Evolutionary conservation across 257 asterid genomes (phyloP).

Genomic region (Salvia rosmarinus): DNA sequence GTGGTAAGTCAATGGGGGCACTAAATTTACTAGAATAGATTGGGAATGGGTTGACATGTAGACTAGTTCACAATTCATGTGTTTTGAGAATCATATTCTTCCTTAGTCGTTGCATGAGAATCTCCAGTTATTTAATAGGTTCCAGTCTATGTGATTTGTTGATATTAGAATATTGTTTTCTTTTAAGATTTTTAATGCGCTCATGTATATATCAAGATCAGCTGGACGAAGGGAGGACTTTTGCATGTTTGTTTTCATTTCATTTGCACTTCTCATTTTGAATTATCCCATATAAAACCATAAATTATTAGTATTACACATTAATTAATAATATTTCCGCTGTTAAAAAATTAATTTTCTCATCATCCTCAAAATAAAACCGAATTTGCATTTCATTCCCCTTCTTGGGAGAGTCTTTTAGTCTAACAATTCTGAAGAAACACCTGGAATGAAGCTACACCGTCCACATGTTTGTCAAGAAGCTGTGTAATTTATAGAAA

Average conservation of each 20-base stretch:
- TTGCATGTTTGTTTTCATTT: not conserved
- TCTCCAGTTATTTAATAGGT: not conserved
- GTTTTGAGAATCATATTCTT: constrained; percentile 5
- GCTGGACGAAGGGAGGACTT: not conserved
- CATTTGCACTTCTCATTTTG: not conserved
- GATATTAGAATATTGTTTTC: not conserved
- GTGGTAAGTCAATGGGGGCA: constrained; percentile 58
- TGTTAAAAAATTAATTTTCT: not conserved
- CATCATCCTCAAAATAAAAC: not conserved
- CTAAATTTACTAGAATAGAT: constrained; percentile 11
- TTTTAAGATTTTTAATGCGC: not conserved
- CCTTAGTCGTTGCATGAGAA: not conserved
- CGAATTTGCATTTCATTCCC: not conserved
- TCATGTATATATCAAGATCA: not conserved
- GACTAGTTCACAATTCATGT: not conserved
- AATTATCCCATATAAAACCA: not conserved
- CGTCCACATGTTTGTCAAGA: not conserved
- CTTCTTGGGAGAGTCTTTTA: not conserved
- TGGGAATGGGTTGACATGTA: constrained; percentile 4
- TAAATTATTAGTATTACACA: not conserved
- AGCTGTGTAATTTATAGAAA: not conserved
- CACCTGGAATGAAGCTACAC: not conserved
- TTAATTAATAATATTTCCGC: not conserved
- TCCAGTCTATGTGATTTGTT: constrained; percentile 12
- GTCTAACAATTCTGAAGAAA: not conserved